Base-by-base conservation (phyloP, 2,329 filamentous ascomycete genomes). In the Westerdykella sp. region DNA sequence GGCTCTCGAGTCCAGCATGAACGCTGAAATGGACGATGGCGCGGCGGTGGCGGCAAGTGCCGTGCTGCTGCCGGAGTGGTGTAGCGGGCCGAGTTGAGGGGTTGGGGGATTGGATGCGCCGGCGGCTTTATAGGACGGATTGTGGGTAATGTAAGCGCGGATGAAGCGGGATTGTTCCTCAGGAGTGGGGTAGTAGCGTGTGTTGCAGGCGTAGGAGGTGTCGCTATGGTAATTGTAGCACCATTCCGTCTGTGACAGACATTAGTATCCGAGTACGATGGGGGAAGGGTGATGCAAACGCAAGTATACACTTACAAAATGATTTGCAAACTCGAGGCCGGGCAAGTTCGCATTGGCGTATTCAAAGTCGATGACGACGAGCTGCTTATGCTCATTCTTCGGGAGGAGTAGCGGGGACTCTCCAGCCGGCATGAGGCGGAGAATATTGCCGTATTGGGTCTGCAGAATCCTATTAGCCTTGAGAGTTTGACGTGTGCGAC, bases 391-490 rank as follows among this genome's bases (percentile, higher is more conserved):
- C 54, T 91, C 83, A 67, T 97, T 97, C 45, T 86, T 83, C 0
- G 93, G 89, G 39, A 93, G 79, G 10, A 96, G 76, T 6, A 97
- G 78, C 0, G 91, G 93, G 0, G 90, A 96, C 55, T 89, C 84
- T 39, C 75, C 76, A 32, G 72, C 71, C 2, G 80, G 80, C 53
- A 87, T 79, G 65, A 84, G 72, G 31, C 90, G 87, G 39, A 98
- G 80, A 49, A 98, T 93, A 63, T 98, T 98, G 51, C 93, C 93
- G 60, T 98, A 97, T 81, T 98, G 93, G 4, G 93, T 95, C 88
- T 95, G 43, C 39, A 32, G 34, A 21, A 9, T 12, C 7, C 7
- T 18, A 28, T 34, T 13, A 42, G 30, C 11, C 15, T 6, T 30
- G 11, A 12, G 9, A 2, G 11, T 28, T 28, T 3, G 25, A 28